Evolutionary conservation across 805 yeast genomes (phyloP).

Genomic region (Hanseniaspora valbyensis): DNA sequence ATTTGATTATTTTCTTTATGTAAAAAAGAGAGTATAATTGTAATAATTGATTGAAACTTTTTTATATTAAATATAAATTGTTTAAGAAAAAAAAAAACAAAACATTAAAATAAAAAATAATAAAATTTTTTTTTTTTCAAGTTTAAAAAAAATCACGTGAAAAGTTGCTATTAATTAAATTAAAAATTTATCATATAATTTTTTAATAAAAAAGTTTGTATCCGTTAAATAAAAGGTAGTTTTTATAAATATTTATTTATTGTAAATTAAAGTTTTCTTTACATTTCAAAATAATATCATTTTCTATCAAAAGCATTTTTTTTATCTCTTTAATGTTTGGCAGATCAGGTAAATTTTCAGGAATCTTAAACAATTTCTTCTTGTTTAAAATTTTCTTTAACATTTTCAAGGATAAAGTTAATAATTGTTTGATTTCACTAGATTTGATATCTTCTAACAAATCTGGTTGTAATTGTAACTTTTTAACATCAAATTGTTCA

Average conservation of each 20-base stretch:
- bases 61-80: too few species aligned
- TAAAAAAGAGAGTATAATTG: too few species aligned
- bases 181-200: too few species aligned
- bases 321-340: constrained; percentile 2
- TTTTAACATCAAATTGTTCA: constrained; percentile 5
- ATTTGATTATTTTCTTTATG: too few species aligned
- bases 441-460: constrained; percentile 8
- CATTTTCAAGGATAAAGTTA: constrained; percentile 4
- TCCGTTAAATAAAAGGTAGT: neutral
- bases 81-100: too few species aligned
- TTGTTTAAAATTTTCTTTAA: constrained; percentile 1
- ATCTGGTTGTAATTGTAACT: constrained; percentile 2
- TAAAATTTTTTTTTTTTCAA: too few species aligned
- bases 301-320: constrained; percentile 11
- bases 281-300: constrained; percentile 8
- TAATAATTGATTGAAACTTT: too few species aligned
- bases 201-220: too few species aligned
- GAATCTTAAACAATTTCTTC: constrained; percentile 9
- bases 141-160: too few species aligned
- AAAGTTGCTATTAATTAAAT: too few species aligned
- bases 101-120: too few species aligned
- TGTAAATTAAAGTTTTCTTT: constrained; percentile 7
- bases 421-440: constrained; percentile 8
- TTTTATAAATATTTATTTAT: neutral
- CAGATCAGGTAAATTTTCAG: neutral